A percentile compares a stretch with the other conserved stretches of the same genome.
Evolutionary conservation across 352 stramenopile species (phyloP).

Genomic region (Aphanomyces astaci): DNA sequence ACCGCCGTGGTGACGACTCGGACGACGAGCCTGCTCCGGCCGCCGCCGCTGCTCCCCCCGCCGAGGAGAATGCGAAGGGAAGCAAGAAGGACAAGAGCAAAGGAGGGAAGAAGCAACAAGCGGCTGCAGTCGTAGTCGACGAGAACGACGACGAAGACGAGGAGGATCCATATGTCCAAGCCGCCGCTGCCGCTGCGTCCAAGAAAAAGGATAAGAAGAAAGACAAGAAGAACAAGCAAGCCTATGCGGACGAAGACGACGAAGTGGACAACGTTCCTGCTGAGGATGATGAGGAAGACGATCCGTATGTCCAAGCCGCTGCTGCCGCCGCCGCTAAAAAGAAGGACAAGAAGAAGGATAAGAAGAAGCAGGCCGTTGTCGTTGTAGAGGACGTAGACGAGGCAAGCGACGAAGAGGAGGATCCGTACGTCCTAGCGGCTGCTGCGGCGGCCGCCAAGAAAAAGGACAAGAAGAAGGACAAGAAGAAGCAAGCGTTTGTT

Average conservation of each 20-base stretch:
- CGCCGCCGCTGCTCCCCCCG: neutral
- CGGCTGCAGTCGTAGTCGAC: neutral
- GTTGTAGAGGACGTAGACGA: constrained; percentile 18
- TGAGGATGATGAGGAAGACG: constrained; percentile 20
- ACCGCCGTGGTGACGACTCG: constrained; percentile 20
- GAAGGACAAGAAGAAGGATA: constrained; percentile 25
- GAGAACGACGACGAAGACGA: constrained; percentile 14
- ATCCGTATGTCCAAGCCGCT: constrained; percentile 7
- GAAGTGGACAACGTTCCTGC: neutral
- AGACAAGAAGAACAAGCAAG: constrained; percentile 70
- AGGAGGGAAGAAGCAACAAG: constrained; percentile 38
- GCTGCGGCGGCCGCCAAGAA: constrained; percentile 7
- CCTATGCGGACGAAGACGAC: constrained; percentile 31
- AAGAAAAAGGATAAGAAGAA: constrained; percentile 68
- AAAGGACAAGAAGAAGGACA: constrained; percentile 24
- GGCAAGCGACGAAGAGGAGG: constrained; percentile 31
- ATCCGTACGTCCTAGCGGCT: constrained; percentile 8
- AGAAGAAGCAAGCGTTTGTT: constrained; percentile 20
- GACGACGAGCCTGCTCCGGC: constrained; percentile 14
- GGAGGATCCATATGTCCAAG: constrained; percentile 14
- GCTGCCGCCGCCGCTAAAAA: constrained; percentile 13
- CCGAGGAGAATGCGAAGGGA: neutral
- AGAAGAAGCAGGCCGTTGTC: constrained; percentile 6
- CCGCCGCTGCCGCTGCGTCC: constrained; percentile 27
- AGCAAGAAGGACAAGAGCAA: constrained; percentile 61